Evolutionary conservation across 169 alveolate species (phyloP), one percentile per base, ranked within the genome.

Genomic region (Plasmodium gaboni): DNA sequence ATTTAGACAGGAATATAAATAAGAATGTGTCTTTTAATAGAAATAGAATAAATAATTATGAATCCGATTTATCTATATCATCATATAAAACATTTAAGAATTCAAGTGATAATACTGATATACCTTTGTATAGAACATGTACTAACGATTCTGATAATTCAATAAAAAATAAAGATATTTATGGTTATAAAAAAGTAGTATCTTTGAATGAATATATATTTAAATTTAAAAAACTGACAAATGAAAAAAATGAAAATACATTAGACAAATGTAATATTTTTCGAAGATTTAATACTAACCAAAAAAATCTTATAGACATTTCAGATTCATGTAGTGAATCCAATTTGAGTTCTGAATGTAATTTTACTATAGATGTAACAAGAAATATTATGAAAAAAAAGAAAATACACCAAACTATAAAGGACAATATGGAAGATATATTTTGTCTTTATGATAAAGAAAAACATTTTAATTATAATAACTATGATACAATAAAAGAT

Each of bases 191-290:
- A 38, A 50, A 74, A 13, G 76, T 64, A 12, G 48, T 26, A 3
- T 76, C 88, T 6, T 57, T 76, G 51, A 76, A 55, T 76, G 88
- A 76, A 17, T 48, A 76, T n/a, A 57, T 65, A 10, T 64, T 63
- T 24, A 76, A 22, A 24, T 76, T 63, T 76, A 76, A 76, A 61
- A 76, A 46, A 55, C 24, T 63, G 42, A 8, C 19, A 8, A 15
- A 22, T 46, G 68, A 42, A 76, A 8, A 28, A 8, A 15, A 22
- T 46, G 55, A 42, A 76, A 67, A 22, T 38, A 32, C 19, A n/a
- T n/a, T 68, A 24, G 24, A 9, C 1, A 64, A 17, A 19, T 55
- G 68, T 69, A 76, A 63, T 38, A 76, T 63, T 46, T 76, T 76
- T 48, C 60, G 60, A 69, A 63, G 50, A 57, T 76, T 61, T 76